Evolutionary conservation across 805 yeast genomes (phyloP).

Genomic region (Metschnikowia amazonensis): DNA sequence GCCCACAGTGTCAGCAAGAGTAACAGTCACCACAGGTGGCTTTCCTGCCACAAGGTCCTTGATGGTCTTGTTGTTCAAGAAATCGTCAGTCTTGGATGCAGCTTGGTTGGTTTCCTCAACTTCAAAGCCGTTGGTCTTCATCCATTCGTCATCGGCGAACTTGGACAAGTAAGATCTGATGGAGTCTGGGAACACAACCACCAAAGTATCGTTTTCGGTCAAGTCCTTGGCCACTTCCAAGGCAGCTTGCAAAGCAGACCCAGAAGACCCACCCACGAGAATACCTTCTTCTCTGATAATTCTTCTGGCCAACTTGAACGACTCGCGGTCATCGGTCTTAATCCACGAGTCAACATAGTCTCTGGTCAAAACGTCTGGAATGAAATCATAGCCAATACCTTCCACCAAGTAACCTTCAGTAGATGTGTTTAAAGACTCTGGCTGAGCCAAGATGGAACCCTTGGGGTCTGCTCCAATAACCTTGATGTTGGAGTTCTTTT

Average conservation of each 20-base stretch:
- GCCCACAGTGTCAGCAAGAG: conserved; percentile 53
- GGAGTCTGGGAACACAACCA: conserved; percentile 81
- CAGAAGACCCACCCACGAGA: conserved; percentile 86
- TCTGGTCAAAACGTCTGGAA: conserved; percentile 77
- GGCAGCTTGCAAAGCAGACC: conserved; percentile 78
- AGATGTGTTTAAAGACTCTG: conserved; percentile 63
- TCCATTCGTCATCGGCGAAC: conserved; percentile 90
- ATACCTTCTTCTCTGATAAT: conserved; percentile 82
- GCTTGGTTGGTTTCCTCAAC: conserved; percentile 50
- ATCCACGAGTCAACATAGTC: conserved; percentile 69
- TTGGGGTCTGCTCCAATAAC: conserved; percentile 82
- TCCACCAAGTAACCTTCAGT: conserved; percentile 70
- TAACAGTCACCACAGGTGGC: conserved; percentile 77
- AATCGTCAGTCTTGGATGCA: conserved; percentile 40
- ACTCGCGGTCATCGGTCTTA: conserved; percentile 79
- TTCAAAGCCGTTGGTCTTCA: conserved; percentile 67
- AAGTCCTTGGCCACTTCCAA: conserved; percentile 63
- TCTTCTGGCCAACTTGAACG: conserved; percentile 77
- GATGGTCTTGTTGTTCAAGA: conserved; percentile 46
- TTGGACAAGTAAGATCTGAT: conserved; percentile 83
- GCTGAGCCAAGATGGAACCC: conserved; percentile 81
- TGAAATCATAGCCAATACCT: conserved; percentile 87
- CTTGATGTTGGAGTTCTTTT: conserved; percentile 55
- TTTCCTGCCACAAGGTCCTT: conserved; percentile 58
- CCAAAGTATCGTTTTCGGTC: conserved; percentile 70